phyloP scores from a whole-genome alignment of 2,329 filamentous ascomycete genomes.

The Dichotomopilus funicola region DNA sequence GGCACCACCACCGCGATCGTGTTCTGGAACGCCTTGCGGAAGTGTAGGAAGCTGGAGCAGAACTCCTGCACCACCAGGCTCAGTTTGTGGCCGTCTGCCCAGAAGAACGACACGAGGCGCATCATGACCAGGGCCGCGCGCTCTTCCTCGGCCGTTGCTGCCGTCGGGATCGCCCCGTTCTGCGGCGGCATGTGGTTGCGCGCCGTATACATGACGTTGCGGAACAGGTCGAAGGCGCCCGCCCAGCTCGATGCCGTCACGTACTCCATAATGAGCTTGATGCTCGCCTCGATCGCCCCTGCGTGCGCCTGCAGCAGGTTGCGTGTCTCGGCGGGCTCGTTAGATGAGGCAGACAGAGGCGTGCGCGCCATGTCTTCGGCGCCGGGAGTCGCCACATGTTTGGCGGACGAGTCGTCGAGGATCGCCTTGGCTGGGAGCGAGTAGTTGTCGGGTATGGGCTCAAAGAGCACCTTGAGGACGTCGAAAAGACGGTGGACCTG shows the following conservation, averaged over 20 bases:
- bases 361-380: slow-evolving; percentile 26
- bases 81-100: slow-evolving; percentile 57
- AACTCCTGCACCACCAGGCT: slow-evolving; percentile 58
- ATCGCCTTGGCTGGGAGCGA: slow-evolving; percentile 51
- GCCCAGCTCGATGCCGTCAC: slow-evolving; percentile 59
- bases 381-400: slow-evolving; percentile 30
- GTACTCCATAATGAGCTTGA: slow-evolving; percentile 55
- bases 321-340: slow-evolving; percentile 32
- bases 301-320: slow-evolving; percentile 32
- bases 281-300: slow-evolving; percentile 46
- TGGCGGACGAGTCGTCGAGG: slow-evolving; percentile 44
- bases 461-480: slow-evolving; percentile 48
- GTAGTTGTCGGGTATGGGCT: slow-evolving; percentile 52
- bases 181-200: slow-evolving; percentile 39
- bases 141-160: slow-evolving; percentile 43
- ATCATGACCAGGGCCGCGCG: slow-evolving; percentile 47
- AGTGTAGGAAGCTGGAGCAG: slow-evolving; percentile 60
- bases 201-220: slow-evolving; percentile 44
- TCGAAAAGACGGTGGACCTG: slow-evolving; percentile 52
- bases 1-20: slow-evolving; percentile 57
- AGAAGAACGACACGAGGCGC: slow-evolving; percentile 55
- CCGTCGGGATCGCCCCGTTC: slow-evolving; percentile 32
- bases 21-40: slow-evolving; percentile 58
- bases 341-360: slow-evolving; percentile 30
- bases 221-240: slow-evolving; percentile 52